These are phyloP conservation scores for Primulina tabacum DNA, from an alignment of 257 asterid species.

Conservation along the genomic window DNA sequence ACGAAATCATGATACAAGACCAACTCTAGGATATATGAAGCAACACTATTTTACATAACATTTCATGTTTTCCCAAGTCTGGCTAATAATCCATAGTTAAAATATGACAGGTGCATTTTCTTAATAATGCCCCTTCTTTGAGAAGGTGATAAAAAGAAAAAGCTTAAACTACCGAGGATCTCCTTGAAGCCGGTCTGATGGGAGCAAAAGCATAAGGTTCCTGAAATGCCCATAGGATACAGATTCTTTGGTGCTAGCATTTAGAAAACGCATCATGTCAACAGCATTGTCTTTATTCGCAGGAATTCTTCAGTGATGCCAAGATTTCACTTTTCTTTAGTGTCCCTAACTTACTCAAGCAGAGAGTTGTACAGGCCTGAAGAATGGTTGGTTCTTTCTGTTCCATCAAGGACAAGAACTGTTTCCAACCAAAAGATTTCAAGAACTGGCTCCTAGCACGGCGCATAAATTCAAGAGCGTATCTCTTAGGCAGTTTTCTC, in stretches of 20 bases:
- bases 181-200: slow-evolving; percentile 94
- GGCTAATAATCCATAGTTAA: neutral
- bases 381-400: slow-evolving; percentile 98
- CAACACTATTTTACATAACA: neutral
- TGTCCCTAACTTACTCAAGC: slow-evolving; percentile 95
- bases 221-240: slow-evolving; percentile 97
- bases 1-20: neutral
- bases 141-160: neutral
- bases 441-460: slow-evolving; percentile 87
- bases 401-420: slow-evolving; percentile 90
- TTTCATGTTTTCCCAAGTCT: neutral
- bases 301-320: slow-evolving; percentile 82
- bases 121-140: neutral
- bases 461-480: slow-evolving; percentile 84
- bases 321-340: slow-evolving; percentile 85
- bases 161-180: slow-evolving; percentile 74
- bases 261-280: slow-evolving; percentile 98
- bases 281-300: slow-evolving; percentile 97
- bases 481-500: slow-evolving; percentile 90
- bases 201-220: slow-evolving; percentile 93
- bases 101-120: neutral
- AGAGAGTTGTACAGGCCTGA: slow-evolving; percentile 97
- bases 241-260: slow-evolving; percentile 79
- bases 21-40: neutral
- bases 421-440: slow-evolving; percentile 96